These are phyloP conservation scores for Trichoderma gracile DNA, from an alignment of 2,329 filamentous ascomycete species.

Conservation along the genomic window DNA sequence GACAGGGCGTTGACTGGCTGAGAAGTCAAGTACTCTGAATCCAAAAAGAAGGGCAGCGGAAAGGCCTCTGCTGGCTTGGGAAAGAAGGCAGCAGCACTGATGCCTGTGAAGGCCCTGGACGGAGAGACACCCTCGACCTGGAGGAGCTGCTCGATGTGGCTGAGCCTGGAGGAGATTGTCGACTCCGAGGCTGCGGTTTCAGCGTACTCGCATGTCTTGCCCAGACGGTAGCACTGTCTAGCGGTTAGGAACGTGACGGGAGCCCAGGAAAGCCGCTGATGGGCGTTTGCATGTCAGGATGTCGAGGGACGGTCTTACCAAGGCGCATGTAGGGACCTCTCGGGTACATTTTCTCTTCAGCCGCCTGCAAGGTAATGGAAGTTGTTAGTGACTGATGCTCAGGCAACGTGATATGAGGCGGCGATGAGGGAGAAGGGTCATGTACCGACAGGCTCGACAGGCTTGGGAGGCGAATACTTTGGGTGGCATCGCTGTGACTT, in stretches of 20 bases:
- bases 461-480: constrained; percentile 16
- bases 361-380: not conserved
- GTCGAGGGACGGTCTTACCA: not conserved
- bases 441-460: constrained; percentile 18
- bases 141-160: constrained; percentile 1
- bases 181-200: constrained; percentile 1
- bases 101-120: not conserved
- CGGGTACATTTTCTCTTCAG: constrained; percentile 15
- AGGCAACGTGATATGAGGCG: not conserved
- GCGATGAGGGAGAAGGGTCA: not conserved
- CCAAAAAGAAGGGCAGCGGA: constrained; percentile 19
- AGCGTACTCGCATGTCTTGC: constrained; percentile 18
- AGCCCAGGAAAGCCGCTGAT: too few relatives aligned
- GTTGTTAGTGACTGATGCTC: not conserved
- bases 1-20: constrained; percentile 5
- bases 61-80: constrained; percentile 2
- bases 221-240: constrained; percentile 9
- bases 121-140: not conserved
- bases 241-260: not conserved
- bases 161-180: not conserved
- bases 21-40: constrained; percentile 4
- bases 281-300: not conserved
- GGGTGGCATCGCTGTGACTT: not conserved
- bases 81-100: not conserved
- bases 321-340: constrained; percentile 1